phyloP scores from a whole-genome alignment of 805 yeast genomes.

The Candida golubevii region DNA sequence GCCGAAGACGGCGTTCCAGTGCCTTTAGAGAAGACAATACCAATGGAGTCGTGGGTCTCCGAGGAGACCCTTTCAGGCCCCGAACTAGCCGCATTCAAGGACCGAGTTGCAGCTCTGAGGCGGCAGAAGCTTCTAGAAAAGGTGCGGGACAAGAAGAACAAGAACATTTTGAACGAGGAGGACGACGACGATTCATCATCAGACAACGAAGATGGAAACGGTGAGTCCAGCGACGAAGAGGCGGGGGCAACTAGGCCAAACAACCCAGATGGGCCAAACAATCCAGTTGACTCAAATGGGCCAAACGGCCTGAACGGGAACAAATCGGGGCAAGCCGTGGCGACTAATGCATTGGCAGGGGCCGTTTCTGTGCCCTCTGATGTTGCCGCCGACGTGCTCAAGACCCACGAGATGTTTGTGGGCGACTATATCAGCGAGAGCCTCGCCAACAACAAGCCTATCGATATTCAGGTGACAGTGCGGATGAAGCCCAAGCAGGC shows the following conservation, averaged over 20 bases:
- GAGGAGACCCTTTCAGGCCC: constrained; percentile 49
- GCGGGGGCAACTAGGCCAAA: constrained; percentile 16
- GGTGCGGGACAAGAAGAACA: constrained; percentile 38
- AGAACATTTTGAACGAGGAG: constrained; percentile 32
- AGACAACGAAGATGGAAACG: constrained; percentile 24
- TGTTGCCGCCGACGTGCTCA: constrained; percentile 25
- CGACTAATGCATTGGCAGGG: not conserved
- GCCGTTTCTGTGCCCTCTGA: not conserved
- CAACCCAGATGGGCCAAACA: constrained; percentile 19
- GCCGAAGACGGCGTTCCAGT: constrained; percentile 62
- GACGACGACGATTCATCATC: constrained; percentile 26
- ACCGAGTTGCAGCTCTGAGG: constrained; percentile 43
- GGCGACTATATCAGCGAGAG: constrained; percentile 34
- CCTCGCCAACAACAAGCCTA: constrained; percentile 42
- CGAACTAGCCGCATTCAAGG: constrained; percentile 48
- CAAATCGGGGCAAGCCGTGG: not conserved
- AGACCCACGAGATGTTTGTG: constrained; percentile 38
- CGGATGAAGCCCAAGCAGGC: constrained; percentile 48
- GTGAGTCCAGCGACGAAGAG: constrained; percentile 11
- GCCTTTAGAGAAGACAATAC: constrained; percentile 42
- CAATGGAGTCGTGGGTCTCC: constrained; percentile 36
- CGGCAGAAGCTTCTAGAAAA: constrained; percentile 38
- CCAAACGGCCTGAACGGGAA: not conserved
- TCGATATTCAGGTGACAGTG: constrained; percentile 48
- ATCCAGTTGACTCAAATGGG: constrained; percentile 5